Base-by-base conservation (phyloP, 108 stramenopile genomes). In the Cyclotella atomus region DNA sequence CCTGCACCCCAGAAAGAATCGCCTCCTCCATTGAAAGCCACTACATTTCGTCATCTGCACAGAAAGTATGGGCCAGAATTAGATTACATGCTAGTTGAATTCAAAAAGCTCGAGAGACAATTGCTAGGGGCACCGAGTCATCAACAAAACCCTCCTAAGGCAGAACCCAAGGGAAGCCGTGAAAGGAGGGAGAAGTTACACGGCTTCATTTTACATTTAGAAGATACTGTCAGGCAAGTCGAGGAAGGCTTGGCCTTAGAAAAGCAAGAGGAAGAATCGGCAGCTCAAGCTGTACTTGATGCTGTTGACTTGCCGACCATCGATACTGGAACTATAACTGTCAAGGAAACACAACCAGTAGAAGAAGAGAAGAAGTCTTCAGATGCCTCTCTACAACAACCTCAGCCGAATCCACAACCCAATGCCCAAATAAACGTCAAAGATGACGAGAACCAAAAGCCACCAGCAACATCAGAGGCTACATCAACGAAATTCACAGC, bases 131-230 rank as follows among this genome's bases (percentile, higher is more conserved):
- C 89, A 27, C 78, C 78, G 5, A 43, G 63, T n/a, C 63, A 45
- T 75, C 65, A 53, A 5, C 76, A 49, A 23, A 33, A 35, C 35
- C 52, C 54, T 44, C 24, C 33, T 23, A 66, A 62, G 47, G 52
- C 75, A 46, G 93, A 94, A 72, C 77, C 88, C 6, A 83, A 81
- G 17, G 93, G 89, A 5, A 87, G 86, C 16, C 66, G 83, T 54
- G 89, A 90, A 84, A 84, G 93, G 53, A 72, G 93, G 43, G 93
- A 94, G 66, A 94, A 94, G 75, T 77, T 94, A 55, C 93, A 94
- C 56, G 87, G 87, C 5, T 94, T 94, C 68, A 94, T 94, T 60
- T 35, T 87, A 43, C 93, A 94, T 72, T 62, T 94, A 30, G 86
- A 91, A 67, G 93, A 94, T 45, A 91, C 90, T 5, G 81, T 91